Percentiles rank a stretch among this genome's conserved stretches.
These are phyloP conservation scores for Xerocomus nothofagi DNA, from an alignment of 1,284 basidiomycete genomes.

Conservation along the genomic window DNA sequence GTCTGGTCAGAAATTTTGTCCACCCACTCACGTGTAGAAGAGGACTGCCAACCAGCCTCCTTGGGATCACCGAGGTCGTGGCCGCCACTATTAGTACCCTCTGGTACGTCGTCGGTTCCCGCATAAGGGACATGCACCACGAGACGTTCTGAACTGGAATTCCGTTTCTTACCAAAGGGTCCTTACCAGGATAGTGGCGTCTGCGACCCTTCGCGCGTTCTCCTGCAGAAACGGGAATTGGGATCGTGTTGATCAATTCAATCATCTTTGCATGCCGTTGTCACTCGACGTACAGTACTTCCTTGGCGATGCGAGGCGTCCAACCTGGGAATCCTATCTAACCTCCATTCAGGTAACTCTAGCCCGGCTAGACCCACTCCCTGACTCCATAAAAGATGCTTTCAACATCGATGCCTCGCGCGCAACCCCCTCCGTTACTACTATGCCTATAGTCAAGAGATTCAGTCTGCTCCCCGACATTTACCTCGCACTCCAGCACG, in stretches of 20 bases:
- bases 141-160: slow-evolving; percentile 24
- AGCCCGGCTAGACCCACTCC: too few species aligned
- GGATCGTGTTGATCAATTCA: slow-evolving; percentile 29
- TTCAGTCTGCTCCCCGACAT: slow-evolving; percentile 37
- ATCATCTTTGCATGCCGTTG: too few species aligned
- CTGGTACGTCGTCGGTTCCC: slow-evolving; percentile 4
- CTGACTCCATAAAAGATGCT: too few species aligned
- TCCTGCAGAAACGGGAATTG: slow-evolving; percentile 32
- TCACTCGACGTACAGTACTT: too few species aligned
- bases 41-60: slow-evolving; percentile 34
- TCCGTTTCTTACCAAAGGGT: slow-evolving; percentile 7
- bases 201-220: slow-evolving; percentile 24
- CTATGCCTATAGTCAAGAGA: slow-evolving; percentile 18
- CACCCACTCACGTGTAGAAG: slow-evolving; percentile 36
- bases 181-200: slow-evolving; percentile 6
- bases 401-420: too few species aligned
- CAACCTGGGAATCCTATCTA: too few species aligned
- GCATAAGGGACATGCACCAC: slow-evolving; percentile 36
- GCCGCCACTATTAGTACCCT: slow-evolving; percentile 5
- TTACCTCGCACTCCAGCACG: slow-evolving; percentile 38
- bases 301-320: too few species aligned
- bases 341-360: too few species aligned
- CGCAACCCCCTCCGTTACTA: too few species aligned
- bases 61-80: slow-evolving; percentile 43
- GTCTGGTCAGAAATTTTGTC: slow-evolving; percentile 31